These are phyloP conservation scores for Hericium rajendrae DNA, from an alignment of 768 basidiomycete genomes.

Conservation along the genomic window DNA sequence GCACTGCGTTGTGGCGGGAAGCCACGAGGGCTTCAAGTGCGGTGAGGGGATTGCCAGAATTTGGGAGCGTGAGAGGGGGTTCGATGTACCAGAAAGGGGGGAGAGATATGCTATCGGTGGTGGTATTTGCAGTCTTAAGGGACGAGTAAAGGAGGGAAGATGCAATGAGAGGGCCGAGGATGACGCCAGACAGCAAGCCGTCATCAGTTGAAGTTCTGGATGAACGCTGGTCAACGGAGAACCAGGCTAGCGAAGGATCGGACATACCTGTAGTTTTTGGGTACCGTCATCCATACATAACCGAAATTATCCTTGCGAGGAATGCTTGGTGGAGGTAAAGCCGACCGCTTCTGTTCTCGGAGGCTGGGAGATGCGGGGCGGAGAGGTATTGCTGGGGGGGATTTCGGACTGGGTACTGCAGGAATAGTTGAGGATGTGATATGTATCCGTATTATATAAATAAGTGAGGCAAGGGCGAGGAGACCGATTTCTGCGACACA, in stretches of 20 bases:
- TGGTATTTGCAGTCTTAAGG: conserved; percentile 23
- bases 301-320: conserved; percentile 45
- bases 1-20: conserved; percentile 68
- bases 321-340: conserved; percentile 18
- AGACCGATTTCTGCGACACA: conserved; percentile 4
- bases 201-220: conserved; percentile 73
- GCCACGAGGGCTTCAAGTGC: conserved; percentile 46
- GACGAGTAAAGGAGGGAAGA: conserved; percentile 53
- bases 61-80: conserved; percentile 45
- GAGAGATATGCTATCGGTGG: conserved; percentile 24
- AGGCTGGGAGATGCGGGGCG: conserved; percentile 17
- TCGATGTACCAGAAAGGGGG: conserved; percentile 75
- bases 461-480: conserved; percentile 7
- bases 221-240: conserved; percentile 1
- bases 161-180: conserved; percentile 77
- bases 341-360: conserved; percentile 33
- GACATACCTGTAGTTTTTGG: conserved; percentile 72
- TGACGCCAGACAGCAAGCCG: conserved; percentile 73
- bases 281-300: conserved; percentile 85
- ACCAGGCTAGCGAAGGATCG: background rate
- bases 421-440: conserved; percentile 1
- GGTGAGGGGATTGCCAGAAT: conserved; percentile 30
- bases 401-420: background rate
- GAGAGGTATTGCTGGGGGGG: background rate
- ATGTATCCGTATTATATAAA: conserved; percentile 12